Evolutionary conservation across 495 filamentous ascomycete species (phyloP).

Genomic region (Neurospora sp.): DNA sequence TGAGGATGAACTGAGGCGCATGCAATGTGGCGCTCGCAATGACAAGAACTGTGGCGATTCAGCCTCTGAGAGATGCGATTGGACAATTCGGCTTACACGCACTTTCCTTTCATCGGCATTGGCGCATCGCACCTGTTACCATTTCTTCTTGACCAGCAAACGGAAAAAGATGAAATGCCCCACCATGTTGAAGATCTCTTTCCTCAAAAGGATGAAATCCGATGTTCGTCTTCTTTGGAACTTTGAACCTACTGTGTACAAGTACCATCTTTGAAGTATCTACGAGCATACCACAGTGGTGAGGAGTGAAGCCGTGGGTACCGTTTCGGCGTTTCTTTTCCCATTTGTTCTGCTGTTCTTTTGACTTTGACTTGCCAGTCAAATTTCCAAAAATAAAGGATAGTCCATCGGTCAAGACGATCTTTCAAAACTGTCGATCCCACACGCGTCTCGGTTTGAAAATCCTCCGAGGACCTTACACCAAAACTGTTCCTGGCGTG

Average conservation of each 20-base stretch:
- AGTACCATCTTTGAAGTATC: too few species aligned
- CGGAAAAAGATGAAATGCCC: too few species aligned
- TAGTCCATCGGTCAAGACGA: not conserved
- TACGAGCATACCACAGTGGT: too few species aligned
- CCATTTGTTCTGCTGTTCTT: too few species aligned
- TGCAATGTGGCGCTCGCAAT: not conserved
- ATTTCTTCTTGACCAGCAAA: not conserved
- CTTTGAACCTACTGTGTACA: too few species aligned
- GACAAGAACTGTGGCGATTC: not conserved
- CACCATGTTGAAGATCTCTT: too few species aligned
- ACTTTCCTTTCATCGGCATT: not conserved
- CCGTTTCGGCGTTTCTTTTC: not conserved
- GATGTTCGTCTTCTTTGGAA: not conserved
- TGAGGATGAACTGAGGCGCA: not conserved
- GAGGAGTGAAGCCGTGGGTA: not conserved
- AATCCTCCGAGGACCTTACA: not conserved
- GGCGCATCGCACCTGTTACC: not conserved
- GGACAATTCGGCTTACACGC: not conserved
- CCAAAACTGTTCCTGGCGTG: not conserved
- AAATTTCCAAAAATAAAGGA: not conserved
- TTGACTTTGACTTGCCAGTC: not conserved
- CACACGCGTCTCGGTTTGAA: not conserved
- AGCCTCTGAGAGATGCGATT: not conserved
- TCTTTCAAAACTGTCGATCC: not conserved
- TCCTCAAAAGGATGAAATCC: not conserved